Base-by-base conservation (phyloP, 495 filamentous ascomycete species). In the Podospora pseudocomata region DNA sequence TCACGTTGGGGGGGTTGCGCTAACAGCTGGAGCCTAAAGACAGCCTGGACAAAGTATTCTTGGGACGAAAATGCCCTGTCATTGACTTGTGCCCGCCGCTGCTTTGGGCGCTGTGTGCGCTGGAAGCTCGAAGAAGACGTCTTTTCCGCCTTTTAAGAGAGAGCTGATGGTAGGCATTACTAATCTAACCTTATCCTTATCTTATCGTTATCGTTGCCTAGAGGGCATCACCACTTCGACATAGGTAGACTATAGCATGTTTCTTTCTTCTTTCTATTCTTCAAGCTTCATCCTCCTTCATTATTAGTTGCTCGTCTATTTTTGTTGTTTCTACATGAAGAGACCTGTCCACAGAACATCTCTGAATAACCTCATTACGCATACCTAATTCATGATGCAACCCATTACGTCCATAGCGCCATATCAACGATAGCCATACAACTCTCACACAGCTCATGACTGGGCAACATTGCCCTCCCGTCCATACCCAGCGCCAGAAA, bases 11-110 rank as follows among this genome's bases (percentile, higher is more conserved):
- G 15, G 13, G 39, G 39, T 49, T 49, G 61, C 64, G 55, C 61
- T 64, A 64, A 64, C 54, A 56, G 60, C 64, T 64, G 66, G 30
- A 65, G 63, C 67, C 67, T 68, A 49, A 49, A 49, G 39, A 49
- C 39, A 49, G 39, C 39, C 39, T 49, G 39, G 39, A 49, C 39
- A 49, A 49, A 49, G 39, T 49, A 49, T 49, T 49, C 39, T 49
- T 49, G 39, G 39, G 39, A 49, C 39, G 39, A 49, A 49, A 18
- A 49, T 6, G 39, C 39, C 39, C 39, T 49, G 39, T 49, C 39
- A 49, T 49, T 49, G 39, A 32, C 3, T 32, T 32, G 3, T 32
- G 30, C 30, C 30, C 3, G 30, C 3, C 30, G 30, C 30, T 32
- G 30, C 30, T 32, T 7, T 5, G 30, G 30, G 39, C 39, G 13